Evolutionary conservation across 1,284 basidiomycete species (phyloP), one percentile per base, ranked within the genome.

Genomic region (Apiotrichum brassicae): DNA sequence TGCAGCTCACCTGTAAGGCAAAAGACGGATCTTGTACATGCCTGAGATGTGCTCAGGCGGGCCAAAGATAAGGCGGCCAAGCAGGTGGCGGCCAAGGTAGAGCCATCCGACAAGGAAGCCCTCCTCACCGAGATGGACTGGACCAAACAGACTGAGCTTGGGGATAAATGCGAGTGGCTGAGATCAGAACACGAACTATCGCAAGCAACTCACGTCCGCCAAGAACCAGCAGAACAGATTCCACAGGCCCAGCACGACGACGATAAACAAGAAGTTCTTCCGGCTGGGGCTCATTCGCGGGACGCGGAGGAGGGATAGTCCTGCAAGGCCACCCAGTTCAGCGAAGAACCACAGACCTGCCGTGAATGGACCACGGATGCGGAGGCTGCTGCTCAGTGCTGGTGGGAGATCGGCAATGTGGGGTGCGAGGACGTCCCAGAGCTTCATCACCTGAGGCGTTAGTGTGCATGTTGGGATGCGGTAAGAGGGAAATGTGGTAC

Each of bases 381-480:
- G 56, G 26, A 40, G n/a, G 3, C 24, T 34, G 19, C 35, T 35
- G 18, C 63, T 59, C 59, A 66, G 61, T 12, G 65, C 60, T 2
- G 65, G 58, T 18, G 67, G 65, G 9, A 61, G 55, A 37, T 62
- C 56, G 20, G 53, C 42, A 13, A 57, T 44, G 39, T 64, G 59
- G 4, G 68, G 64, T 9, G 62, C 58, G 19, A 72, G 44, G 2
- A 65, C 62, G 48, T 73, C 71, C 65, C 68, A 71, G 12, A 73
- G 38, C 56, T 73, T 73, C 48, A 62, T 66, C 2, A 61, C 56
- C 64, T 70, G 44, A n/a, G n/a, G 19, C 16, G 38, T 46, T 38
- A 49, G 52, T 39, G 19, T 39, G 40, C 46, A 14, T 2, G n/a
- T 8, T n/a, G 33, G 11, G 28, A n/a, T n/a, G n/a, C n/a, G n/a